Conservation (phyloP, 208 protist species). For the Borovskyia barvae region DNA sequence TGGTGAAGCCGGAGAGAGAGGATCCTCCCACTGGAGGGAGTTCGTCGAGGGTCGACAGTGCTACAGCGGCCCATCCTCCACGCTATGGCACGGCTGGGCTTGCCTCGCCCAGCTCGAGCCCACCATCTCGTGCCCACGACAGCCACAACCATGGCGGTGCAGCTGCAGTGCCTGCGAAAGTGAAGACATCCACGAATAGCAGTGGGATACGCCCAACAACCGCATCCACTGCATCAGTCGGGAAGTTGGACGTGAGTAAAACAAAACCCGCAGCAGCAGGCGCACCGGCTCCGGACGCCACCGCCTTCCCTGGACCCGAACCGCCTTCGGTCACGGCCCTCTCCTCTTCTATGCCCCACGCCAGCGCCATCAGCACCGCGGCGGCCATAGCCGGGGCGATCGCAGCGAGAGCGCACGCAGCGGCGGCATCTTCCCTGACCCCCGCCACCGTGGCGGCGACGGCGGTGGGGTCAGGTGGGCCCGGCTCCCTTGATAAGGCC, state of each 20-base stretch:
- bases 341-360: background rate
- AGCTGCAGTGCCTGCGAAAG: background rate
- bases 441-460: conserved; percentile 2
- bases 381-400: conserved; percentile 19
- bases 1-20: conserved; percentile 26
- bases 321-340: too few species aligned
- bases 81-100: background rate
- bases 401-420: conserved; percentile 9
- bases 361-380: conserved; percentile 12
- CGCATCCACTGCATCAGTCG: too few species aligned
- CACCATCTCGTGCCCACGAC: background rate
- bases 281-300: too few species aligned
- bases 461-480: background rate
- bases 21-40: too few species aligned
- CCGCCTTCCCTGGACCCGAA: background rate
- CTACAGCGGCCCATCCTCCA: background rate
- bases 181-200: too few species aligned
- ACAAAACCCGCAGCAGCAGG: too few species aligned
- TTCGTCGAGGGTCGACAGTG: too few species aligned
- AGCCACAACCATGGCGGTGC: background rate
- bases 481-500: background rate
- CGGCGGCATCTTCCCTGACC: background rate
- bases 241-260: too few species aligned
- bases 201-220: too few species aligned
- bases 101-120: conserved; percentile 3